phyloP scores from a whole-genome alignment of 805 yeast species.

The Wickerhamia fluorescens region DNA sequence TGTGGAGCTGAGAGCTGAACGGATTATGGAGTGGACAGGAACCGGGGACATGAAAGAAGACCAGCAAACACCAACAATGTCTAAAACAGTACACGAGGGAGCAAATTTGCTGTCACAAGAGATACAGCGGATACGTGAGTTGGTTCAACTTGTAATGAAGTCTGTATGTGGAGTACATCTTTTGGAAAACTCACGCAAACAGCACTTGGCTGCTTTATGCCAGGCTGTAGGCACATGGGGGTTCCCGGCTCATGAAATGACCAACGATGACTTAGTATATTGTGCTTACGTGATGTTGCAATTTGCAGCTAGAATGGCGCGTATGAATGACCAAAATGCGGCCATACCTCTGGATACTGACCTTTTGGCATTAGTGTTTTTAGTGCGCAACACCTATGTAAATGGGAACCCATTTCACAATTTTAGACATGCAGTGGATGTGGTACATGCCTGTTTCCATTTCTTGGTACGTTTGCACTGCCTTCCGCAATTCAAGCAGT shows the following conservation, averaged over 20 bases:
- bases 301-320: slow-evolving; percentile 26
- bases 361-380: slow-evolving; percentile 53
- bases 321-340: slow-evolving; percentile 2
- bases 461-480: slow-evolving; percentile 42
- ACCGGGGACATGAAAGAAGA: no score
- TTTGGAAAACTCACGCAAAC: slow-evolving; percentile 8
- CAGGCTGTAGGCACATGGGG: slow-evolving; percentile 54
- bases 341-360: slow-evolving; percentile 27
- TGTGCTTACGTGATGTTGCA: slow-evolving; percentile 52
- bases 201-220: slow-evolving; percentile 22
- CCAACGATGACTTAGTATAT: slow-evolving; percentile 58
- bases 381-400: slow-evolving; percentile 72
- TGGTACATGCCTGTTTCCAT: slow-evolving; percentile 80
- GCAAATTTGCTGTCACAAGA: no score
- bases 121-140: no score
- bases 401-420: slow-evolving; percentile 89
- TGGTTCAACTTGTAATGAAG: background rate
- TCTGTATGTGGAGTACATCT: background rate
- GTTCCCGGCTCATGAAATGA: slow-evolving; percentile 61
- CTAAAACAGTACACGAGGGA: no score
- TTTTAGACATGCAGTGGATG: slow-evolving; percentile 94
- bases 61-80: no score
- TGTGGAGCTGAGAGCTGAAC: no score
- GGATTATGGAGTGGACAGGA: no score
- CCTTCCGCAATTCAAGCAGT: slow-evolving; percentile 31